These are phyloP conservation scores for Alternaria alternata DNA, from an alignment of 2,329 filamentous ascomycete species.

Conservation along the genomic window DNA sequence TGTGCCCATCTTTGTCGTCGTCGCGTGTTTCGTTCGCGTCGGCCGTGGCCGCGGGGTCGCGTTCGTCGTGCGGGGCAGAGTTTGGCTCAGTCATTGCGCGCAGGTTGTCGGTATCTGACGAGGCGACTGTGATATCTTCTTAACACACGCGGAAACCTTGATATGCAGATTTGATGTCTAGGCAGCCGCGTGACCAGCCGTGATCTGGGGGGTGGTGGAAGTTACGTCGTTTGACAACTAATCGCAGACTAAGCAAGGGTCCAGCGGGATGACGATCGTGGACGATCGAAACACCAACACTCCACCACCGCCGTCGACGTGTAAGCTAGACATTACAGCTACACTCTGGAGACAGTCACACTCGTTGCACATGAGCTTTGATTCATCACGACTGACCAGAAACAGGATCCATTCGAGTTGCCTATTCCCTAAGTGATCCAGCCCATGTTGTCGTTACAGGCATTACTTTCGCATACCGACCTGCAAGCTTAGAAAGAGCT, in stretches of 20 bases:
- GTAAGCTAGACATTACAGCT: background rate
- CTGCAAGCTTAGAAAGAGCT: conserved; percentile 4
- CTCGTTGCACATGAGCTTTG: background rate
- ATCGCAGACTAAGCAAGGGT: conserved; percentile 24
- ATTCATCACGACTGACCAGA: background rate
- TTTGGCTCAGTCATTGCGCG: conserved; percentile 35
- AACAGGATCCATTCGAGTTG: background rate
- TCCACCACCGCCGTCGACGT: background rate
- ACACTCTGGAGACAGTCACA: background rate
- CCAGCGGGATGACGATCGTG: conserved; percentile 24
- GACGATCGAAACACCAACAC: conserved; percentile 2
- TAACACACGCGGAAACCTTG: background rate
- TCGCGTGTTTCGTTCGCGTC: conserved; percentile 27
- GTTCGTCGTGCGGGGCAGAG: conserved; percentile 37
- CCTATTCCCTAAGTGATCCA: background rate
- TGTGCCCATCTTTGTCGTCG: conserved; percentile 38
- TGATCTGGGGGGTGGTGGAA: conserved; percentile 14
- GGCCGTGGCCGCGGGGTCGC: conserved; percentile 35
- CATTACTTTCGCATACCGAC: background rate
- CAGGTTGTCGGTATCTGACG: background rate
- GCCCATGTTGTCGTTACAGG: background rate
- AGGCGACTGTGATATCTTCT: background rate
- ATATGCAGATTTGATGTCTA: background rate
- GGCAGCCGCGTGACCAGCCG: background rate
- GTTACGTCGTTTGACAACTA: conserved; percentile 25